Conservation (phyloP, 73 alveolate species). For the Blepharisma japonicum region DNA sequence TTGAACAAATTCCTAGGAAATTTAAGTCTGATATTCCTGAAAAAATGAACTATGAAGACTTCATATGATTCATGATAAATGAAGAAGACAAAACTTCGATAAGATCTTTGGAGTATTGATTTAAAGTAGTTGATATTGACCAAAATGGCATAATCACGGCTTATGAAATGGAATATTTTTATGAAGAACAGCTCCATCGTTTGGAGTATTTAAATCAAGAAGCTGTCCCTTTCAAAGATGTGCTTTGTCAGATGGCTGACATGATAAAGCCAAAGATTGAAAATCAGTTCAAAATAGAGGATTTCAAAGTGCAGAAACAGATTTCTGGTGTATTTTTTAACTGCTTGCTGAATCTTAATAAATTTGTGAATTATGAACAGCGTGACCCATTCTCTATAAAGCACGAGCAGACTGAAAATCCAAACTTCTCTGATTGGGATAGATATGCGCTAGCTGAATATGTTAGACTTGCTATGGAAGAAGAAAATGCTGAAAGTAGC, state of each 20-base stretch:
- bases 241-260: constrained; percentile 91
- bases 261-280: constrained; percentile 83
- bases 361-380: constrained; percentile 66
- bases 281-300: constrained; percentile 81
- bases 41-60: constrained; percentile 98
- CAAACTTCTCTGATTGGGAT: constrained; percentile 98
- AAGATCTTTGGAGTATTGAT: constrained; percentile 96
- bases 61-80: constrained; percentile 93
- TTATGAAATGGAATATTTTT: constrained; percentile 92
- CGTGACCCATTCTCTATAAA: constrained; percentile 71
- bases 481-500: constrained; percentile 75
- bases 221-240: constrained; percentile 89
- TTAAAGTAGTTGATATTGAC: constrained; percentile 95
- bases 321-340: constrained; percentile 90
- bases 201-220: constrained; percentile 94
- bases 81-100: constrained; percentile 98
- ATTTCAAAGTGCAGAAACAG: constrained; percentile 63
- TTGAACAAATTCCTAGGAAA: constrained; percentile 96
- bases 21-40: constrained; percentile 86
- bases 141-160: constrained; percentile 92
- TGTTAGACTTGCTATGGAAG: constrained; percentile 95
- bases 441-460: constrained; percentile 94
- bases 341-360: constrained; percentile 72
- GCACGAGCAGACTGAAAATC: constrained; percentile 79
- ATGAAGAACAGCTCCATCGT: constrained; percentile 93